These are phyloP conservation scores for Aspergillus uvarum DNA, from an alignment of 2,329 filamentous ascomycete genomes.

Conservation along the genomic window DNA sequence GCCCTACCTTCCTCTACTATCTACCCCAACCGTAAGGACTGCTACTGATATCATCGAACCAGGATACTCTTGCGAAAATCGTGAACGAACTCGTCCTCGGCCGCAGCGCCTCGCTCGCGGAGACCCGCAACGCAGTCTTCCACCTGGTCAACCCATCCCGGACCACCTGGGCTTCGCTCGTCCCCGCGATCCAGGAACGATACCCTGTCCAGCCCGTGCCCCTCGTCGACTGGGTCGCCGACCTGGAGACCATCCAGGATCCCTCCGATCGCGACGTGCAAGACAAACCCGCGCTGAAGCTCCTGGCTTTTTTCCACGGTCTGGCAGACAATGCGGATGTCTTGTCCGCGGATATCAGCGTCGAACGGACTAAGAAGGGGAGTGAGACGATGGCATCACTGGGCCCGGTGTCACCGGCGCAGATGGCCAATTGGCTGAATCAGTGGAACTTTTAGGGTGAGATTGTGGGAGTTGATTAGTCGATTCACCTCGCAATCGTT, in stretches of 20 bases:
- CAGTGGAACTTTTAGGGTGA: neutral
- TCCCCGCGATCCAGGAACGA: conserved; percentile 41
- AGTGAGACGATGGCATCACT: conserved; percentile 47
- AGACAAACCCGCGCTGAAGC: conserved; percentile 51
- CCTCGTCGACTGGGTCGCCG: conserved; percentile 48
- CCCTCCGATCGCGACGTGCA: conserved; percentile 38
- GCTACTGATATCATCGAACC: neutral
- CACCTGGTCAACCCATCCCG: conserved; percentile 51
- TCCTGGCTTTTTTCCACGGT: conserved; percentile 48
- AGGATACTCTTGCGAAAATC: conserved; percentile 41
- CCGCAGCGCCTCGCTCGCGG: neutral
- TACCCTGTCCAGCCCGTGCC: conserved; percentile 44
- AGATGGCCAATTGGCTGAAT: conserved; percentile 45
- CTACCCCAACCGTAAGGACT: neutral
- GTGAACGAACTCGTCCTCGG: conserved; percentile 48
- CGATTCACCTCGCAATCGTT: too few species aligned
- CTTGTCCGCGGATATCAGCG: conserved; percentile 41
- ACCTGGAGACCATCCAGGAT: conserved; percentile 40
- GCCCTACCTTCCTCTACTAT: neutral
- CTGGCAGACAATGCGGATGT: conserved; percentile 31
- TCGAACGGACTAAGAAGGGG: conserved; percentile 38
- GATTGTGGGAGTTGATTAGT: too few species aligned
- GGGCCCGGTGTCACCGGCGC: conserved; percentile 42
- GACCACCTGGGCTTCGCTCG: conserved; percentile 44
- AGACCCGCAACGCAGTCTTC: conserved; percentile 35